Base-by-base conservation (phyloP, 768 basidiomycete species). In the Pleurotus djamor region DNA sequence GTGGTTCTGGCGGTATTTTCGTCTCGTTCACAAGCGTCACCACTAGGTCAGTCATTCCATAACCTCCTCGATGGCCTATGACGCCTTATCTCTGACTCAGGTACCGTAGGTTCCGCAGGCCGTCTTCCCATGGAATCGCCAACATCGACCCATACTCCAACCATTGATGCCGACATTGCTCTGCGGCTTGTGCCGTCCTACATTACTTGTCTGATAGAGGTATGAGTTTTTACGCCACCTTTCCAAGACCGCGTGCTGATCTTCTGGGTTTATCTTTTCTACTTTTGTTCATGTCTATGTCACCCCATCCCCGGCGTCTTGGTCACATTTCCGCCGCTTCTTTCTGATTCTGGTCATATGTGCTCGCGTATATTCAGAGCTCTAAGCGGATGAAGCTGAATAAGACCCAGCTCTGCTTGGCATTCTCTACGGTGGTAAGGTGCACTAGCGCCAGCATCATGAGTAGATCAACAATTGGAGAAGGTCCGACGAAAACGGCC, bases 1-100 rank as follows among this genome's bases (percentile, higher is more conserved):
- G 90, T 91, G 32, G 73, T 95, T 37, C 76, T 96, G 12, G 80
- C 92, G 4, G 77, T 92, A 43, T 88, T 93, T 66, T 81, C 88
- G 8, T 78, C 84, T 33, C 79, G 82, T 64, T 82, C 85, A 0
- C 79, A 83, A 61, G 72, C 69, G 16, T 49, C 64, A 28, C 62
- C 41, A 7, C 60, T 57, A 57, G 35, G 59, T 34, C 65, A 61
- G 44, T 7, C n/a, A 28, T 35, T 12, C 47, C 28, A 34, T 47
- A n/a, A 54, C 47, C 34, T 41, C 62, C 34, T 47, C 45, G n/a
- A 47, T 47, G 45, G 16, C 17, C 13, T 17, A 12, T 47, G 13
- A n/a, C 45, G 17, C 45, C 13, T 47, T 47, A 47, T 47, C 45
- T 10, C 17, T 45, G 16, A 57, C 44, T 33, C 10, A 21, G 32